Evolutionary conservation across 495 filamentous ascomycete species (phyloP), one percentile per base, ranked within the genome.

Genomic region (Beverwykella pulmonaria): DNA sequence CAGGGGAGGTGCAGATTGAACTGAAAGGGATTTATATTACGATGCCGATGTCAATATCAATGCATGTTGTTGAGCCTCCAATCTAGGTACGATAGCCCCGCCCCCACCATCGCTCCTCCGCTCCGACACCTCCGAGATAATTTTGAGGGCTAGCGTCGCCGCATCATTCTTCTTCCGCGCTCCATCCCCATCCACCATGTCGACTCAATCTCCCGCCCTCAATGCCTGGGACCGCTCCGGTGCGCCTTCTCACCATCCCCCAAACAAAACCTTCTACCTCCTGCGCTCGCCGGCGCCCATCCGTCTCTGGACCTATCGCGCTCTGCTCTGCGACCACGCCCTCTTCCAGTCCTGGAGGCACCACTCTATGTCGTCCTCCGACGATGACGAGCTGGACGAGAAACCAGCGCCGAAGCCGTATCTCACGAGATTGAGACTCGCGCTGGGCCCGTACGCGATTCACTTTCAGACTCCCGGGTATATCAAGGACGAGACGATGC

Each of bases 381-480:
- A 50, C 48, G 48, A 50, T n/a, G 25, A 25, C 20, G 39, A 59
- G 34, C 17, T 26, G 4, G 63, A 71, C 9, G 17, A 27, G 26
- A 6, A 44, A 20, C 58, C 30, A 39, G 30, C 32, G 1, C 19
- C 53, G 39, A 61, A 65, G 30, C 64, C 59, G n/a, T 65, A 57
- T 39, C 60, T 68, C 19, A 68, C 73, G 32, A 63, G 71, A 41
- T 30, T 79, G 20, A 67, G 72, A 23, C 71, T 79, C 2, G 72
- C 66, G 23, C 55, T 77, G 4, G 64, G 68, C 15, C 63, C 74
- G 26, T 79, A 74, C 68, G 70, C 71, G 0, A 62, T 75, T 19
- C 76, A 79, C 59, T 77, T 79, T 71, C 67, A 67, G 29, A 53
- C 54, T 3, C 66, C 74, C 0, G 70, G 61, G 17, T 79, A 79